These are phyloP conservation scores for Phytophthora boehmeriae DNA, from an alignment of 352 stramenopile genomes.

Conservation along the genomic window DNA sequence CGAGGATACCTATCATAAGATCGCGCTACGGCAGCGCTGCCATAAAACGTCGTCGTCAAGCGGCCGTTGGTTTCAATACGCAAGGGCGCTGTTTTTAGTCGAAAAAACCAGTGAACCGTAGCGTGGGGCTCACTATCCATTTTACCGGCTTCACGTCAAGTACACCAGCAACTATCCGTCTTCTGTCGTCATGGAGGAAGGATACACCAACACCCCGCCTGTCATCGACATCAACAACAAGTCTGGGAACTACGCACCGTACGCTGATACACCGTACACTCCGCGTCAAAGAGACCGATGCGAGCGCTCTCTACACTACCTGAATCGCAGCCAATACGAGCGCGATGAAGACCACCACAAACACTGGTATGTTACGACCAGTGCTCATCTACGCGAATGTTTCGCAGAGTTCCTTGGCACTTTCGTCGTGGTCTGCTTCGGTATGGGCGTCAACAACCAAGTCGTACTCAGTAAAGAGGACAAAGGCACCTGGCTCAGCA, in stretches of 20 bases:
- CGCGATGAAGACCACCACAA: slow-evolving; percentile 24
- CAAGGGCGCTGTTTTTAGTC: no score
- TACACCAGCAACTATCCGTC: slow-evolving; percentile 5
- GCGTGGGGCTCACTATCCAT: slow-evolving; percentile 14
- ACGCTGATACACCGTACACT: slow-evolving; percentile 26
- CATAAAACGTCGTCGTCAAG: no score
- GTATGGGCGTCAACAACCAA: slow-evolving; percentile 68
- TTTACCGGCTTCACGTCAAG: slow-evolving; percentile 9
- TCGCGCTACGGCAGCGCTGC: no score
- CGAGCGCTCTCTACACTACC: slow-evolving; percentile 38
- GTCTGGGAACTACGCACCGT: slow-evolving; percentile 29
- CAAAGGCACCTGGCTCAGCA: slow-evolving; percentile 66
- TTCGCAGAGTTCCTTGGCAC: slow-evolving; percentile 52
- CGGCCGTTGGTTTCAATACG: no score
- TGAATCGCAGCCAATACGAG: slow-evolving; percentile 36
- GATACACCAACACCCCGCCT: slow-evolving; percentile 20
- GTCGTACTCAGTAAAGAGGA: slow-evolving; percentile 47
- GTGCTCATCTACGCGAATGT: slow-evolving; percentile 43
- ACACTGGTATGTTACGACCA: slow-evolving; percentile 31
- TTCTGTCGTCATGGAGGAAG: slow-evolving; percentile 26
- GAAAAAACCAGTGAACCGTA: no score
- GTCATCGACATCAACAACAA: slow-evolving; percentile 37
- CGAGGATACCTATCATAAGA: no score
- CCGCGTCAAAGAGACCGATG: slow-evolving; percentile 21
- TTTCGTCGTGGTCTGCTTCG: slow-evolving; percentile 61